Percentiles rank a stretch among this genome's conserved stretches.
phyloP scores from a whole-genome alignment of 192 early-diverging fungal species.

The Entophlyctis luteolus region DNA sequence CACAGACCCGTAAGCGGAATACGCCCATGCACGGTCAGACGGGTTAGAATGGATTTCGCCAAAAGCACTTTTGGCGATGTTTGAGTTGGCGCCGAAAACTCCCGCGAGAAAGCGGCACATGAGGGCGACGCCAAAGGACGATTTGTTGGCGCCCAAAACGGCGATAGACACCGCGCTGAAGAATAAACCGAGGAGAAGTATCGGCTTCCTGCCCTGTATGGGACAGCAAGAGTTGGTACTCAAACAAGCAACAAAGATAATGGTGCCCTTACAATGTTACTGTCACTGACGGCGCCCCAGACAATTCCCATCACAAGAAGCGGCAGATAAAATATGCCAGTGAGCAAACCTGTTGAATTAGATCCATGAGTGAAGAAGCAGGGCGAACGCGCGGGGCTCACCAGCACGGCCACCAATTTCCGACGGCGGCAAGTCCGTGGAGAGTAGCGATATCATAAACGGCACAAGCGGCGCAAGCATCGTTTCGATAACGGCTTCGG shows the following conservation, averaged over 20 bases:
- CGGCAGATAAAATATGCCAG: slow-evolving; percentile 39
- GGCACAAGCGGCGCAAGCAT: slow-evolving; percentile 44
- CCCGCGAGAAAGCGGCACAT: slow-evolving; percentile 39
- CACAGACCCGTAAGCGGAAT: slow-evolving; percentile 39
- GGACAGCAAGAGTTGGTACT: neutral
- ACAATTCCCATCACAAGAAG: slow-evolving; percentile 42
- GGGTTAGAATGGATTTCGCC: slow-evolving; percentile 32
- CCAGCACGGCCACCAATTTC: slow-evolving; percentile 1
- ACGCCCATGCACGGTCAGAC: slow-evolving; percentile 31
- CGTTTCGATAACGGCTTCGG: slow-evolving; percentile 40
- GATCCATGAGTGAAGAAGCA: neutral
- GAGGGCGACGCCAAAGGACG: slow-evolving; percentile 14
- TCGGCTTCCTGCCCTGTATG: slow-evolving; percentile 10
- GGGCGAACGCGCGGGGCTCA: neutral
- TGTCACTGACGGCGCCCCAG: slow-evolving; percentile 42
- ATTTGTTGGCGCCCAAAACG: slow-evolving; percentile 20
- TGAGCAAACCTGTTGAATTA: slow-evolving; percentile 34
- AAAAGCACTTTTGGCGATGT: slow-evolving; percentile 41
- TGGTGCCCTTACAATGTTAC: slow-evolving; percentile 11
- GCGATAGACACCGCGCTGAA: slow-evolving; percentile 4
- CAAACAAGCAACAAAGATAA: too few relatives aligned
- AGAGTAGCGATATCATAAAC: slow-evolving; percentile 35
- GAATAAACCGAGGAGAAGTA: slow-evolving; percentile 29
- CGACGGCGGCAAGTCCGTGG: neutral
- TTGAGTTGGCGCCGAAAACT: slow-evolving; percentile 40